Evolutionary conservation across 2,329 filamentous ascomycete genomes (phyloP).

Genomic region (Thielaviopsis populi): DNA sequence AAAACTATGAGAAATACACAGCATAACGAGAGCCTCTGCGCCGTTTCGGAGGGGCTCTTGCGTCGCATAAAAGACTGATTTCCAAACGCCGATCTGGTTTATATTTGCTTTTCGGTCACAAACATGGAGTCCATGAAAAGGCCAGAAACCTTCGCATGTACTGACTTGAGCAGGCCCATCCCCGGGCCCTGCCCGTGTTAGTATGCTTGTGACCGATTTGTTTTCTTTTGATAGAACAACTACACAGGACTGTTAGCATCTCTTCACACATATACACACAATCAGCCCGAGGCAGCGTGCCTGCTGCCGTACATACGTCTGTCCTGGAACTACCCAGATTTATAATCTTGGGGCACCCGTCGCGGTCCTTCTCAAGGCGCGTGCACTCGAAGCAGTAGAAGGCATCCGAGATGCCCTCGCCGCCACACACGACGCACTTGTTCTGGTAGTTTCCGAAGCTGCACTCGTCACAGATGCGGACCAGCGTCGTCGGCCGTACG

Average conservation of each 20-base stretch:
- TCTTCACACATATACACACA: constrained; percentile 25
- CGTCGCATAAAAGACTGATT: neutral
- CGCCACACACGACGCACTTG: constrained; percentile 97
- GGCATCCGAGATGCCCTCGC: constrained; percentile 93
- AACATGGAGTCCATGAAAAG: neutral
- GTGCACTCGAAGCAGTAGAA: constrained; percentile 99
- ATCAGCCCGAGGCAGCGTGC: constrained; percentile 22
- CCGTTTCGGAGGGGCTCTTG: neutral
- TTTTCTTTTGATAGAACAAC: constrained; percentile 54
- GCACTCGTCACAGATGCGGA: constrained; percentile 98
- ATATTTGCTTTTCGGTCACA: constrained; percentile 7
- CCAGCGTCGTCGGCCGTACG: constrained; percentile 91
- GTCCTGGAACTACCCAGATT: constrained; percentile 92
- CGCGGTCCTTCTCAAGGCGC: constrained; percentile 85
- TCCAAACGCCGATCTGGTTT: constrained; percentile 10
- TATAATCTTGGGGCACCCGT: constrained; percentile 98
- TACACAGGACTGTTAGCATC: constrained; percentile 24
- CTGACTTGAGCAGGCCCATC: constrained; percentile 1
- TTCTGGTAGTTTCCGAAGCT: constrained; percentile 99
- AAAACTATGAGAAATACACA: neutral
- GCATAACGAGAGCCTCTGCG: neutral
- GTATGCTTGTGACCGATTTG: constrained; percentile 42
- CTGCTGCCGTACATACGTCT: constrained; percentile 45
- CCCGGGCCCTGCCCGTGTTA: constrained; percentile 36
- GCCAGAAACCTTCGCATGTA: neutral